A percentile compares a stretch with the other conserved stretches of the same genome.
Conservation (phyloP, 208 protist species). For the Wallacemonas collosoma region DNA sequence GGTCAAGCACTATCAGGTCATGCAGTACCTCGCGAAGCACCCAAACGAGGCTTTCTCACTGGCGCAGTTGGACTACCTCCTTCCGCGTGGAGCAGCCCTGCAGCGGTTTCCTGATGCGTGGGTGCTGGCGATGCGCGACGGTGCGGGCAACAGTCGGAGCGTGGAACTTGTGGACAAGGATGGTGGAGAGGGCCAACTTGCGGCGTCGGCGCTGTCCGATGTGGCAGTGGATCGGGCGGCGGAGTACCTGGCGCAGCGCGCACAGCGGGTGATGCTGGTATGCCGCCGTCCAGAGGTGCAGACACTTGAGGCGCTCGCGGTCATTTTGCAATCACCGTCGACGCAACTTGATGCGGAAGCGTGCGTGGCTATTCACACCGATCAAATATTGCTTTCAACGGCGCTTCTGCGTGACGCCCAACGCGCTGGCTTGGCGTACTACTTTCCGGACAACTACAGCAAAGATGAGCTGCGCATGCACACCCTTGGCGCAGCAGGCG, state of each 20-base stretch:
- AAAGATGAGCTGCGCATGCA: not conserved
- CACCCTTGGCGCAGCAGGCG: not conserved
- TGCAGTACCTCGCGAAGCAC: conserved; percentile 75
- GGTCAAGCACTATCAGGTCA: conserved; percentile 84
- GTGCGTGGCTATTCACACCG: conserved; percentile 85
- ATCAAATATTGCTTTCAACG: conserved; percentile 65
- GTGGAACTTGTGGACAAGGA: conserved; percentile 46
- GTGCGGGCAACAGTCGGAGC: conserved; percentile 61
- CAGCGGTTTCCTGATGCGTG: conserved; percentile 80
- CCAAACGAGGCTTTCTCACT: conserved; percentile 72
- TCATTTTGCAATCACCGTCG: conserved; percentile 56
- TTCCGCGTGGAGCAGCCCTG: conserved; percentile 75
- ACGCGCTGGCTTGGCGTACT: conserved; percentile 63
- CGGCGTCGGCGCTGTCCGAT: not conserved
- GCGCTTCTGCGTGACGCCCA: conserved; percentile 52
- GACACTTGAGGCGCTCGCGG: conserved; percentile 52
- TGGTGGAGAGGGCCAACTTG: not conserved
- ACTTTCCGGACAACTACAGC: conserved; percentile 70
- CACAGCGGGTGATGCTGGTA: conserved; percentile 34
- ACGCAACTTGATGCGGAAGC: conserved; percentile 63
- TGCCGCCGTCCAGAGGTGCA: conserved; percentile 57
- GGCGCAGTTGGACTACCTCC: conserved; percentile 77
- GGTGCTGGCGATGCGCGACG: conserved; percentile 58
- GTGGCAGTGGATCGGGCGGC: not conserved
- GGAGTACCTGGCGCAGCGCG: conserved; percentile 19